Percentiles rank a stretch among this genome's conserved stretches.
These are phyloP conservation scores for Cystobasidiaceae sp. DNA, from an alignment of 1,284 basidiomycete species.

Conservation along the genomic window DNA sequence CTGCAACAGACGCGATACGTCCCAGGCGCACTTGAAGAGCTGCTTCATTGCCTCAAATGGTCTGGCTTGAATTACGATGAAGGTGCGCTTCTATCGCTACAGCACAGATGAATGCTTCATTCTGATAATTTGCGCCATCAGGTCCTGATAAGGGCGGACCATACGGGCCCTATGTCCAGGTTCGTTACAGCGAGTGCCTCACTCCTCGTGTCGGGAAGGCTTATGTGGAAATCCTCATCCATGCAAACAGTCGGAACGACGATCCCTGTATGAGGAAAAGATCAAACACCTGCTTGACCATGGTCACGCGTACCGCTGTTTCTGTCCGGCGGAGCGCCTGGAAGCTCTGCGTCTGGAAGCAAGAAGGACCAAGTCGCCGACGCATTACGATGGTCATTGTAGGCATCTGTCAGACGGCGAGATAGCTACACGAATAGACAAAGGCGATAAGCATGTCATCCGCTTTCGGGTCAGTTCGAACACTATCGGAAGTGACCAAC, in stretches of 20 bases:
- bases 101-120: background rate
- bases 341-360: slow-evolving; percentile 62
- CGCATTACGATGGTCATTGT: slow-evolving; percentile 79
- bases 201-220: background rate
- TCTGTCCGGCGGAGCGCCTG: slow-evolving; percentile 71
- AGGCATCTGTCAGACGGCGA: slow-evolving; percentile 80
- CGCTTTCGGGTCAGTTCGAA: slow-evolving; percentile 67
- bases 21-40: slow-evolving; percentile 73
- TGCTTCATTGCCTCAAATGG: slow-evolving; percentile 75
- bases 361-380: slow-evolving; percentile 63
- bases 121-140: slow-evolving; percentile 43
- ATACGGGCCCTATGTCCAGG: slow-evolving; percentile 77
- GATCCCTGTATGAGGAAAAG: slow-evolving; percentile 74
- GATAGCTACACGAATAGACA: slow-evolving; percentile 63
- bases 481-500: too few relatives aligned
- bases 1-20: slow-evolving; percentile 64
- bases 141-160: slow-evolving; percentile 70
- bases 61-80: slow-evolving; percentile 89
- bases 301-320: slow-evolving; percentile 83
- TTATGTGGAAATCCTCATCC: background rate
- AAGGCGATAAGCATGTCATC: slow-evolving; percentile 74
- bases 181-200: slow-evolving; percentile 44
- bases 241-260: slow-evolving; percentile 67
- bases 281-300: slow-evolving; percentile 64
- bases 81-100: slow-evolving; percentile 52